These are phyloP conservation scores for Verticillium klebahnii DNA, from an alignment of 2,329 filamentous ascomycete species.

Conservation along the genomic window DNA sequence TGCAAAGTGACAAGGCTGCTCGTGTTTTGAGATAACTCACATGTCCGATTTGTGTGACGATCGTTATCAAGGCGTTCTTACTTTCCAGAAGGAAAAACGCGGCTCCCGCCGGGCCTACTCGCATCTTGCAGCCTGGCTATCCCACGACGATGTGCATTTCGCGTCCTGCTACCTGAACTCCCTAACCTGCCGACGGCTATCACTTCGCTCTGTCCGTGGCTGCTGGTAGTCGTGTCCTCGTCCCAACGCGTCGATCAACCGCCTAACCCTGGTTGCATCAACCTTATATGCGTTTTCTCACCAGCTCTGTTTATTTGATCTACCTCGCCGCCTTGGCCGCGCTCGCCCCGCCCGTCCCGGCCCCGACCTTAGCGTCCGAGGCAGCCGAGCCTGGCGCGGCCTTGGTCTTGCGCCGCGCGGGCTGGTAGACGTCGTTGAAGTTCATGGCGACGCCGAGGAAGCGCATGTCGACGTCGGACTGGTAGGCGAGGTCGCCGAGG, in stretches of 20 bases:
- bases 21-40: no score
- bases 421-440: slow-evolving; percentile 95
- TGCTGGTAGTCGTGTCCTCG: no score
- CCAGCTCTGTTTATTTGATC: not conserved
- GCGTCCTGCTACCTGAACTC: not conserved
- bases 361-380: not conserved
- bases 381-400: slow-evolving; percentile 10
- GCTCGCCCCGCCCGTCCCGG: no score
- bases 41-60: not conserved
- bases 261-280: no score
- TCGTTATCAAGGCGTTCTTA: not conserved
- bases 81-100: not conserved
- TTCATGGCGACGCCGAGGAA: slow-evolving; percentile 98
- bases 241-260: no score
- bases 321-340: not conserved
- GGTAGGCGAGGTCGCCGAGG: slow-evolving; percentile 85
- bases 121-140: not conserved
- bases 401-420: slow-evolving; percentile 60
- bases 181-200: no score
- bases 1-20: not conserved
- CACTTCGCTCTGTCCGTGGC: no score
- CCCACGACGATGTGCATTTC: not conserved
- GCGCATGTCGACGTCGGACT: slow-evolving; percentile 90
- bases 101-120: not conserved
- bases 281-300: no score